phyloP scores from a whole-genome alignment of 2,329 filamentous ascomycete species.

The Calonectria hawksworthii region DNA sequence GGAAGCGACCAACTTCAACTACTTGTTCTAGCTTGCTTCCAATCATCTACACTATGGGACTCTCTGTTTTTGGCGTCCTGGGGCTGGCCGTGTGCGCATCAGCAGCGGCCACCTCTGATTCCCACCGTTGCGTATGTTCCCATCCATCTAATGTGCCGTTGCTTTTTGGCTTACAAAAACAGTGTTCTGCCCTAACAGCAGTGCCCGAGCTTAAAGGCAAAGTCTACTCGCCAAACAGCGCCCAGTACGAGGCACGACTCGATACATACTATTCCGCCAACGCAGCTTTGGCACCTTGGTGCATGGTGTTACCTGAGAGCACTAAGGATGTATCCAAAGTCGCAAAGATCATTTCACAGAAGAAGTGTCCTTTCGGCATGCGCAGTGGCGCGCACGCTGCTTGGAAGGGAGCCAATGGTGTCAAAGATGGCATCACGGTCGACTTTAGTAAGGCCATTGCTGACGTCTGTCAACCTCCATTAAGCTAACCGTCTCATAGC shows the following conservation, averaged over 20 bases:
- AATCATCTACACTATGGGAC: background rate
- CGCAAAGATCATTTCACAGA: constrained; percentile 34
- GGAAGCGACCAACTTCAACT: background rate
- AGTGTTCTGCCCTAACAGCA: constrained; percentile 43
- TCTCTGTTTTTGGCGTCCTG: background rate
- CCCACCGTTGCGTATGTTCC: background rate
- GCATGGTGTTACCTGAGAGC: constrained; percentile 45
- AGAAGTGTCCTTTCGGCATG: constrained; percentile 48
- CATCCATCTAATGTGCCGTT: background rate
- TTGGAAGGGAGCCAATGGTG: constrained; percentile 47
- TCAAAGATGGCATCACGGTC: constrained; percentile 47
- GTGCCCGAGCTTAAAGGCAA: constrained; percentile 40
- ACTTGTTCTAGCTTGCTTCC: background rate
- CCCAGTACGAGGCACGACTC: constrained; percentile 40
- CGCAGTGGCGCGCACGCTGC: constrained; percentile 51
- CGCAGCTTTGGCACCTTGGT: constrained; percentile 47
- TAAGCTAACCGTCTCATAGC: background rate
- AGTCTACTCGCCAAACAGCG: constrained; percentile 35
- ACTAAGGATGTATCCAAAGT: constrained; percentile 43
- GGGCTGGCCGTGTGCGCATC: background rate
- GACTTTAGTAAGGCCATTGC: constrained; percentile 37
- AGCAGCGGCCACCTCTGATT: background rate
- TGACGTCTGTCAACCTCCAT: no score
- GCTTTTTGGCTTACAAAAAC: background rate
- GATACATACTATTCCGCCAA: constrained; percentile 49